phyloP scores from a whole-genome alignment of 1,139 yeast genomes.

The Saccharomyces hybrid region DNA sequence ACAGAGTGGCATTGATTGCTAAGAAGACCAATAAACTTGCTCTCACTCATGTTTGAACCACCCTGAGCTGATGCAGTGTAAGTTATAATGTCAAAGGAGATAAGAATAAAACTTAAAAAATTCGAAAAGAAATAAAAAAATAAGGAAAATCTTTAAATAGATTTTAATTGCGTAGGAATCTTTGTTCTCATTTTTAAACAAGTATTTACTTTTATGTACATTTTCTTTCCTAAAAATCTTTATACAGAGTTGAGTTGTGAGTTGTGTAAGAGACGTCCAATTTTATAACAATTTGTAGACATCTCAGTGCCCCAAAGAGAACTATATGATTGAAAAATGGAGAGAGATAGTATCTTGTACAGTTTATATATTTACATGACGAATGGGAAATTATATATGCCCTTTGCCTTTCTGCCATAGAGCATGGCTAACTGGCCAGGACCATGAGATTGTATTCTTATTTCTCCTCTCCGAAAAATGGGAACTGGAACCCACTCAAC shows the following conservation, averaged over 20 bases:
- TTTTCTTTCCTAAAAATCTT: neutral
- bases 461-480: slow-evolving; percentile 38
- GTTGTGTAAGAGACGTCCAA: neutral
- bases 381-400: slow-evolving; percentile 12
- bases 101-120: neutral
- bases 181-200: neutral
- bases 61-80: neutral
- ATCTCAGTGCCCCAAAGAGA: neutral
- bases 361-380: slow-evolving; percentile 8
- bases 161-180: neutral
- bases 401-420: slow-evolving; percentile 40
- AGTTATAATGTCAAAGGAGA: neutral
- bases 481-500: slow-evolving; percentile 75
- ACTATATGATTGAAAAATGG: neutral
- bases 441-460: neutral
- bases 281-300: neutral
- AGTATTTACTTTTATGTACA: slow-evolving; percentile 4
- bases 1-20: slow-evolving; percentile 74
- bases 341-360: neutral
- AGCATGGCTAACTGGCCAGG: neutral
- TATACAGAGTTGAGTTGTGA: neutral
- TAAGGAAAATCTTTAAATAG: neutral
- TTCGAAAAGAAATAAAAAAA: neutral
- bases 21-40: slow-evolving; percentile 42
- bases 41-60: slow-evolving; percentile 33